Conservation (phyloP, 345 rosid genomes). For the Populus alba region DNA sequence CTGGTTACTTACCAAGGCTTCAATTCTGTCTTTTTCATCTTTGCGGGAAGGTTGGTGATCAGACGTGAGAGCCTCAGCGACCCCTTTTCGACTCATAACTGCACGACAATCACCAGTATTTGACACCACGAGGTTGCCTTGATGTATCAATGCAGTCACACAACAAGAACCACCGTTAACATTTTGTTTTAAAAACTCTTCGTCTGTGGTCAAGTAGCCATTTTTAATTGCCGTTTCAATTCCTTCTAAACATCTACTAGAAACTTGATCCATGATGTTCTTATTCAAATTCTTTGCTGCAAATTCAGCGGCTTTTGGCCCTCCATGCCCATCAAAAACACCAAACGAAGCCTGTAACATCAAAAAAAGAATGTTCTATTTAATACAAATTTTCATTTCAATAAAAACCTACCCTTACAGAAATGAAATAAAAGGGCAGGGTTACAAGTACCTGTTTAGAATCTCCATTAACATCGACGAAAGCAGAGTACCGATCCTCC, state of each 20-base stretch:
- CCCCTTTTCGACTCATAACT: conserved; percentile 64
- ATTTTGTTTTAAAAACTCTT: conserved; percentile 53
- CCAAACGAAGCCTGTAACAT: conserved; percentile 68
- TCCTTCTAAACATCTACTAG: neutral
- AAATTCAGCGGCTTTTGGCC: conserved; percentile 73
- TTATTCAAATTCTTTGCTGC: conserved; percentile 60
- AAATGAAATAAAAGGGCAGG: neutral
- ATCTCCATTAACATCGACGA: conserved; percentile 23
- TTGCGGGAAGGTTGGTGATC: conserved; percentile 71
- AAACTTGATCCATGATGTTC: conserved; percentile 34
- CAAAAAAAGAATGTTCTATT: neutral
- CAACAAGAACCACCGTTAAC: conserved; percentile 73
- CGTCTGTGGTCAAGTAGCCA: conserved; percentile 63
- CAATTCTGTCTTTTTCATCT: conserved; percentile 61
- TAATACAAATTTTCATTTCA: neutral
- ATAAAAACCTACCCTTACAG: neutral
- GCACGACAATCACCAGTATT: conserved; percentile 88
- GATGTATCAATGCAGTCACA: conserved; percentile 60
- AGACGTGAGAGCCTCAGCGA: conserved; percentile 70
- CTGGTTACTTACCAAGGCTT: conserved; percentile 50
- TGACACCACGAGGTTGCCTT: conserved; percentile 58
- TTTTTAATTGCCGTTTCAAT: conserved; percentile 47
- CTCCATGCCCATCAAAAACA: conserved; percentile 89
- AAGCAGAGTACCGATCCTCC: conserved; percentile 49
- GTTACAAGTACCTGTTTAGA: conserved; percentile 26